Percentiles rank a stretch among this genome's conserved stretches.
Evolutionary conservation across 768 basidiomycete genomes (phyloP).

Genomic region (Xanthoconium purpureum): DNA sequence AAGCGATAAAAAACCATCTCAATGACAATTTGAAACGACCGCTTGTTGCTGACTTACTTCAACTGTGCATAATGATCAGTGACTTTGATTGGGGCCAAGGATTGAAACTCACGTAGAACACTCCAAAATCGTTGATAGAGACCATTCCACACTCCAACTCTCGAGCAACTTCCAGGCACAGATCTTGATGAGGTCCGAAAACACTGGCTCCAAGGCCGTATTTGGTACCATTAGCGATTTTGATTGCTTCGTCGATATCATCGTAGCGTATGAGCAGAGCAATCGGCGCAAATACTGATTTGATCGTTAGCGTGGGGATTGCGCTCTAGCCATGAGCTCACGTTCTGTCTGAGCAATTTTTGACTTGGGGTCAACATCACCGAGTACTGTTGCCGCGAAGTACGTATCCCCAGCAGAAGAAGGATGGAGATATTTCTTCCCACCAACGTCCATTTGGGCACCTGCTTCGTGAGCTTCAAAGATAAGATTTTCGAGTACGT

Average conservation of each 20-base stretch:
- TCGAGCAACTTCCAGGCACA: constrained; percentile 78
- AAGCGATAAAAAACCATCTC: not conserved
- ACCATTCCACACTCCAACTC: constrained; percentile 94
- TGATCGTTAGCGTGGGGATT: constrained; percentile 10
- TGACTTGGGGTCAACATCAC: constrained; percentile 67
- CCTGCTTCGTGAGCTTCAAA: constrained; percentile 66
- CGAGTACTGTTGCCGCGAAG: constrained; percentile 86
- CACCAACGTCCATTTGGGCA: constrained; percentile 62
- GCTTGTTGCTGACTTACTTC: constrained; percentile 47
- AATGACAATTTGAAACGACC: constrained; percentile 5
- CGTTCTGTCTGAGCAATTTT: constrained; percentile 79
- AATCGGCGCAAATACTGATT: constrained; percentile 86
- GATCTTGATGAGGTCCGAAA: constrained; percentile 80
- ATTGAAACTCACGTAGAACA: constrained; percentile 65
- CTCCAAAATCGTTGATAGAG: constrained; percentile 90
- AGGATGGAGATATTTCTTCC: constrained; percentile 59
- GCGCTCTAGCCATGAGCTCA: constrained; percentile 28
- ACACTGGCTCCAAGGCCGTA: constrained; percentile 94
- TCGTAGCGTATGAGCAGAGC: constrained; percentile 85
- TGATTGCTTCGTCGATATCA: constrained; percentile 78
- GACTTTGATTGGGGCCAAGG: not conserved
- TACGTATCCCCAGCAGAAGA: constrained; percentile 73
- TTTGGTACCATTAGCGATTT: constrained; percentile 81
- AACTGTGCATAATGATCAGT: constrained; percentile 41
- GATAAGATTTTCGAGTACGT: constrained; percentile 64